These are phyloP conservation scores for Zangia roseola DNA, from an alignment of 768 basidiomycete species.

Conservation along the genomic window DNA sequence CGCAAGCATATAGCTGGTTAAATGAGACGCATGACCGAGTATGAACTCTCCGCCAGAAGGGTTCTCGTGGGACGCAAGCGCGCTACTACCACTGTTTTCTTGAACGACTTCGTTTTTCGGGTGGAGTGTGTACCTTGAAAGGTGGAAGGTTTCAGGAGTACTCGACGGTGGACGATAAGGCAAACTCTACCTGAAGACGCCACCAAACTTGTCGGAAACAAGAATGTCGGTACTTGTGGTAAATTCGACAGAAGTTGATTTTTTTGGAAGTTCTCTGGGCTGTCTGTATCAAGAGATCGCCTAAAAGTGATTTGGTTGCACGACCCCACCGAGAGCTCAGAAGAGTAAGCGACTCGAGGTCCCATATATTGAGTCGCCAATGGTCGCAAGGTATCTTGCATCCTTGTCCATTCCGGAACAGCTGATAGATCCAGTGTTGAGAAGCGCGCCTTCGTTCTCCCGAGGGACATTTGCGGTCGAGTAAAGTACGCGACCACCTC, in stretches of 20 bases:
- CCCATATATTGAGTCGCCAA: constrained; percentile 72
- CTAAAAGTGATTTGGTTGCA: neutral
- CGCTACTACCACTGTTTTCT: constrained; percentile 33
- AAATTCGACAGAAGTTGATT: constrained; percentile 69
- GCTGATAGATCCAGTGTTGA: constrained; percentile 56
- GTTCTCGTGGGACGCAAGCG: constrained; percentile 61
- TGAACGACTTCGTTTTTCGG: constrained; percentile 11
- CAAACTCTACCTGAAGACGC: constrained; percentile 70
- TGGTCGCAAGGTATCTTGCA: constrained; percentile 53
- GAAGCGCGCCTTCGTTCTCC: constrained; percentile 31
- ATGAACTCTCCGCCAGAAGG: constrained; percentile 67
- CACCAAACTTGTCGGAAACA: constrained; percentile 93
- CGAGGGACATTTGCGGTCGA: constrained; percentile 40
- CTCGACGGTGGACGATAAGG: neutral
- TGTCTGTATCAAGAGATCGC: neutral
- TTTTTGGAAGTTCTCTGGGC: constrained; percentile 77
- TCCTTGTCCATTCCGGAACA: constrained; percentile 52
- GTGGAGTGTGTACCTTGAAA: constrained; percentile 59
- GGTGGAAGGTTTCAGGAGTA: neutral
- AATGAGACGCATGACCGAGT: constrained; percentile 85
- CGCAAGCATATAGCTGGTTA: constrained; percentile 72
- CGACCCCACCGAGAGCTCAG: constrained; percentile 58
- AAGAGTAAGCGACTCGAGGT: constrained; percentile 52
- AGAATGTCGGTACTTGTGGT: constrained; percentile 65
- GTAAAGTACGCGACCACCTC: constrained; percentile 50